Base-by-base conservation (phyloP, 2,329 filamentous ascomycete species). In the Phialocephala sp. region DNA sequence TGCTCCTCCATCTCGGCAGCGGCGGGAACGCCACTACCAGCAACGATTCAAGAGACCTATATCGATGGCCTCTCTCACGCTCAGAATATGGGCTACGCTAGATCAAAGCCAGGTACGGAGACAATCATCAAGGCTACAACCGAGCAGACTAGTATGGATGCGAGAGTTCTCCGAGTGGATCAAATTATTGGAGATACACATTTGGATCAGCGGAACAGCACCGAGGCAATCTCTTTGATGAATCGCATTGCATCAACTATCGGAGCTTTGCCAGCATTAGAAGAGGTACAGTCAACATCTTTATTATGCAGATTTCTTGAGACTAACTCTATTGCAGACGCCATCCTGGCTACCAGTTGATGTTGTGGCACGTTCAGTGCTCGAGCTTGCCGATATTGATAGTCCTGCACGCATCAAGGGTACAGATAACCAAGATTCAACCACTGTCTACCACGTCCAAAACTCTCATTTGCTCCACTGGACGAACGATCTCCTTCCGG, bases 211-310 rank as follows among this genome's bases (percentile, higher is more conserved):
- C 86, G 84, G 85, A 85, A 84, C 68, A 72, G 73, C 3, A 80
- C 77, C 0, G 84, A 86, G 66, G 84, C 83, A 0, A 84, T 85
- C 24, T 82, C 85, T 0, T 70, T 87, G 50, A 80, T 87, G 72
- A 74, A 87, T 0, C 81, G 80, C 39, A 80, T 77, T 1, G 81
- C 81, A 0, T 72, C 72, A 0, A 80, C 82, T 0, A 77, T 81
- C 1, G 80, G 80, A 0, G 75, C 77, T 0, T 74, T 86, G 4
- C 84, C 84, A 2, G 72, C 73, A 11, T 74, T 87, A 1, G 73
- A 79, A 2, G 83, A 85, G 63, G 73, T 69, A 64, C 43, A 47
- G 43, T 47, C 43, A 47, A 6, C 18, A 18, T 9, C 4, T 43
- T 43, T 18, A 4, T 11, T 4, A 54, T 8, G 32, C 47, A 52